Percentiles rank a stretch among this genome's conserved stretches.
Evolutionary conservation across 2,329 filamentous ascomycete species (phyloP).

Genomic region (Aspergillus sclerotialis): DNA sequence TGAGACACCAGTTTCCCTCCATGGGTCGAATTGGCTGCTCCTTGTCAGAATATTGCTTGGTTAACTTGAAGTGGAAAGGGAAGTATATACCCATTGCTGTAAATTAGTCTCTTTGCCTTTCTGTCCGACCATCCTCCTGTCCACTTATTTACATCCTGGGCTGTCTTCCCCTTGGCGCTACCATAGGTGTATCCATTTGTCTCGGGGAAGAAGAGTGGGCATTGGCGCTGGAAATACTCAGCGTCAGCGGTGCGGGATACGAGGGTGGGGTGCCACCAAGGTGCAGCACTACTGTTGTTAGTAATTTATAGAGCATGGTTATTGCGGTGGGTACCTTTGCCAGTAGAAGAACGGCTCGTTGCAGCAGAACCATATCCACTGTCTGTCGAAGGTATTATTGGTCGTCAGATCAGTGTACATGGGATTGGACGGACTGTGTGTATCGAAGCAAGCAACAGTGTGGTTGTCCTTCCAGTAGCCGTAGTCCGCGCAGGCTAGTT

Average conservation of each 20-base stretch:
- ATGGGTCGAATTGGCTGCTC: slow-evolving; percentile 50
- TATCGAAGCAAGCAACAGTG: slow-evolving; percentile 47
- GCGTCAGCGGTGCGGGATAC: slow-evolving; percentile 46
- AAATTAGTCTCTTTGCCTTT: slow-evolving; percentile 49
- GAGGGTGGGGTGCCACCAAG: slow-evolving; percentile 38
- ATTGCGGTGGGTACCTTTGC: slow-evolving; percentile 40
- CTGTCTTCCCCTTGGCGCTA: slow-evolving; percentile 42
- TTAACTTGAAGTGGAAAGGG: not conserved
- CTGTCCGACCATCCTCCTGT: slow-evolving; percentile 52
- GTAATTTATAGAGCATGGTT: too few relatives aligned
- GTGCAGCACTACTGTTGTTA: slow-evolving; percentile 43
- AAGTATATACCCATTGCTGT: slow-evolving; percentile 44
- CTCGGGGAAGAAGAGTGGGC: slow-evolving; percentile 49
- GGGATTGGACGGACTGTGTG: slow-evolving; percentile 44
- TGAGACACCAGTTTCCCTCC: slow-evolving; percentile 49
- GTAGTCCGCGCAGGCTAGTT: slow-evolving; percentile 40
- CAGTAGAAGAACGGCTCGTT: slow-evolving; percentile 57
- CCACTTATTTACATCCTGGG: slow-evolving; percentile 43
- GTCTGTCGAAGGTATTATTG: slow-evolving; percentile 42
- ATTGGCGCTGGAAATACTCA: slow-evolving; percentile 52
- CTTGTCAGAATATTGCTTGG: not conserved
- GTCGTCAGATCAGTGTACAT: slow-evolving; percentile 46
- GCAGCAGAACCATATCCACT: slow-evolving; percentile 57
- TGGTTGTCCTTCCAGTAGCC: slow-evolving; percentile 42
- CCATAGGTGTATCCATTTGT: slow-evolving; percentile 45